Base-by-base conservation (phyloP, 495 filamentous ascomycete species). In the Bacidia gigantensis region DNA sequence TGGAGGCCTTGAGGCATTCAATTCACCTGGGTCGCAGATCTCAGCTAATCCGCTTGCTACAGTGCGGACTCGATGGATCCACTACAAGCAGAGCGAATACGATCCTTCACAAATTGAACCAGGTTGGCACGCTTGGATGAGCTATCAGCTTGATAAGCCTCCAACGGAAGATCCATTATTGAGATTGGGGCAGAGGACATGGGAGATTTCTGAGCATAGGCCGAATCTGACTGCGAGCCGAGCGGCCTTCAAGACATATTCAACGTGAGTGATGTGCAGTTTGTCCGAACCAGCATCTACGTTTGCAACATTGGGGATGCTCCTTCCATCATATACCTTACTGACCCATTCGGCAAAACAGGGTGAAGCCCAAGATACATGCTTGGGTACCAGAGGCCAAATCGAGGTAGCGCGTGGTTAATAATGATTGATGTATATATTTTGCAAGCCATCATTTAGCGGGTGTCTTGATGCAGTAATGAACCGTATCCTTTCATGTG, bases 21-120 rank as follows among this genome's bases (percentile, higher is more conserved):
- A 35, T 5, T 14, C 7, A 35, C 29, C 14, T 35, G 29, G 14
- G 29, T 7, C 14, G 29, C 5, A 7, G 14, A 14, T 35, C 7
- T 35, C 14, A 35, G 14, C 29, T 35, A 14, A 35, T 35, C 7
- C 14, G 5, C 14, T 14, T 35, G 14, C 14, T 35, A 24, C 56
- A 97, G 89, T 97, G 60, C 83, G 93, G 52, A 97, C 92, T 60
- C 80, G 93, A 76, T 97, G 93, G 92, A 86, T 98, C 46, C 92
- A 97, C 69, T 97, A 89, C 75, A 88, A 85, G 71, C 75, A 83
- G 61, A 71, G 83, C 55, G 87, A 95, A 74, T 90, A 73, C 62
- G 86, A 95, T 59, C 72, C 92, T 25, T 69, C 78, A 52, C 89
- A 97, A 42, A 83, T 96, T 63, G 93, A 98, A 69, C 93, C 93